These are phyloP conservation scores for Eimeria acervulina DNA, from an alignment of 169 alveolate genomes.

Conservation along the genomic window DNA sequence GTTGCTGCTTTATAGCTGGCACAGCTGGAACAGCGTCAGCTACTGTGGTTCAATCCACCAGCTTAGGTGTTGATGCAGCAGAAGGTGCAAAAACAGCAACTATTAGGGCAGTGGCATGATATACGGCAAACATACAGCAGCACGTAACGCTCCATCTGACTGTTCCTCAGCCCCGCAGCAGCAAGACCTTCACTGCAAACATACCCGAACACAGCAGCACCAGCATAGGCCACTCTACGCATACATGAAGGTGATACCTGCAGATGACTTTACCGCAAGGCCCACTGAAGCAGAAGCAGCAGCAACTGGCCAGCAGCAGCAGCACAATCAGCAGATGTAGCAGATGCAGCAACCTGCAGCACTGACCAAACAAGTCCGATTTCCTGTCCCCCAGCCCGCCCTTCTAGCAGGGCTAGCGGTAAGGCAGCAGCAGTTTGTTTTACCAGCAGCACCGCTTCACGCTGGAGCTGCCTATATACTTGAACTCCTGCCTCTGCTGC, in stretches of 20 bases:
- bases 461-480: background rate
- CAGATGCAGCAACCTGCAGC: background rate
- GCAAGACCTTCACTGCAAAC: conserved; percentile 29
- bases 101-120: background rate
- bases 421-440: conserved; percentile 7
- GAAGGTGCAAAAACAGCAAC: background rate
- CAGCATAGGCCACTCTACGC: background rate
- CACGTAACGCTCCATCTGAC: conserved; percentile 37
- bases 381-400: conserved; percentile 54
- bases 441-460: conserved; percentile 31
- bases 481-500: conserved; percentile 30
- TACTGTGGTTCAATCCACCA: too few relatives aligned
- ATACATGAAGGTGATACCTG: background rate
- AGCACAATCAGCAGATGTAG: background rate
- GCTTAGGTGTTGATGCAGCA: too few relatives aligned
- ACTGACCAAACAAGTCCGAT: conserved; percentile 21
- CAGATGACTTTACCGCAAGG: background rate
- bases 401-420: conserved; percentile 53
- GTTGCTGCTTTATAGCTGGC: background rate
- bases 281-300: background rate
- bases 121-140: conserved; percentile 16
- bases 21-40: background rate
- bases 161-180: conserved; percentile 28
- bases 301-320: background rate
- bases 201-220: background rate